Evolutionary conservation across 257 asterid species (phyloP).

Genomic region (Salvia rosmarinus): DNA sequence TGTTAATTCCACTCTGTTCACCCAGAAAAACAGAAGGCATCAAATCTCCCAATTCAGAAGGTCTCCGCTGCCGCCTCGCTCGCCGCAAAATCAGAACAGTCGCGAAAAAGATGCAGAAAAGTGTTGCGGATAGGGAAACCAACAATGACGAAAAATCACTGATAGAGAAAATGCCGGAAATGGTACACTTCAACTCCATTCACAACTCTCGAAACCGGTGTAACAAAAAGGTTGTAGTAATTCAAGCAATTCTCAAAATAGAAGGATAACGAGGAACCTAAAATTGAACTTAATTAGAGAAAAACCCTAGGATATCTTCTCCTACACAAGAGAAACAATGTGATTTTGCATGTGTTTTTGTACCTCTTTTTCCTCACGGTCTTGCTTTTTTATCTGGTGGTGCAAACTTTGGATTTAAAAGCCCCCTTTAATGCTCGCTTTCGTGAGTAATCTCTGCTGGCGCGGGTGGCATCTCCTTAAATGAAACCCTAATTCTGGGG

Average conservation of each 20-base stretch:
- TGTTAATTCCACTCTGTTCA: conserved; percentile 20
- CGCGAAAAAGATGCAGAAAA: conserved; percentile 48
- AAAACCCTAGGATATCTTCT: conserved; percentile 34
- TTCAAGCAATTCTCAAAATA: conserved; percentile 39
- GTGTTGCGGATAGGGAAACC: conserved; percentile 47
- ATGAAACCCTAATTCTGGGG: conserved; percentile 30
- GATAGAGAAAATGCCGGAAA: conserved; percentile 12
- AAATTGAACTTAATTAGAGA: neutral
- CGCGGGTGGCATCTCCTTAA: neutral
- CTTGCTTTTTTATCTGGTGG: neutral
- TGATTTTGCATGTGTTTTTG: conserved; percentile 33
- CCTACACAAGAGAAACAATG: conserved; percentile 21
- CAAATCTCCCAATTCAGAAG: conserved; percentile 10
- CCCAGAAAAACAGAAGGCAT: conserved; percentile 32
- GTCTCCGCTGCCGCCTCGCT: neutral
- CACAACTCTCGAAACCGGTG: conserved; percentile 49
- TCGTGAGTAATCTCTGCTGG: neutral
- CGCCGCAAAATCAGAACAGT: conserved; percentile 42
- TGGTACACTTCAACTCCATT: conserved; percentile 28
- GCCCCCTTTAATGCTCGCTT: neutral
- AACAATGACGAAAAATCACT: conserved; percentile 39
- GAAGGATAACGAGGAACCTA: neutral
- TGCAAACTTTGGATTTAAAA: conserved; percentile 5
- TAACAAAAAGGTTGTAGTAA: neutral
- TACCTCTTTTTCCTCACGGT: neutral